Evolutionary conservation across 805 yeast species (phyloP), one percentile per base, ranked within the genome.

Genomic region (Candida dendrica): DNA sequence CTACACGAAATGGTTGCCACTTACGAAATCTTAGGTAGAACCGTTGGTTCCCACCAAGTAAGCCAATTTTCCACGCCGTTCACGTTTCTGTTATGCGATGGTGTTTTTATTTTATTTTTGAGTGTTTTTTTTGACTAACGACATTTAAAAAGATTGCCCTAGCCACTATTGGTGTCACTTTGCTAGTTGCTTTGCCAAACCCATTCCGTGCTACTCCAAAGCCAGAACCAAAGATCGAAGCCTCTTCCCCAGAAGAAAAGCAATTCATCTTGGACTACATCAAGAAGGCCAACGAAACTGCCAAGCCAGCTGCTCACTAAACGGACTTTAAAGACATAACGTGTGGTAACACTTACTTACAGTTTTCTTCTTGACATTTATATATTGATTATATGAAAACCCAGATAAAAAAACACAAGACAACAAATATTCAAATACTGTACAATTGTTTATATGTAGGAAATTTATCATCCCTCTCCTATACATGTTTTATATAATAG

Each of bases 181-280:
- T 75, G 33, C 71, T 79, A 37, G 64, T 79, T 42, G 79, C 75
- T 46, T 63, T 72, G 38, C 93, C 93, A 61, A 84, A 86, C 64
- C 87, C 90, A 64, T 80, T 65, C 42, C 54, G 63, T 9, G 31
- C 53, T 10, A 17, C 49, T 18, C 46, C 47, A 42, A 49, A 39
- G 66, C 79, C 20, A 71, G 75, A 50, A 71, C 75, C 82, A 55
- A 70, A 74, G 47, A 75, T 88, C 63, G 76, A 78, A 50, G 95
- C 95, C 50, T 65, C 79, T 43, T 76, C 89, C 39, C 79, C 88
- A 53, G 97, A 88, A 59, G 97, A 90, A 71, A 95, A 86, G 65
- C 80, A 83, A 64, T 90, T 84, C 71, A 82, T 90, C 58, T 22
- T 34, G 62, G 84, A 80, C 56, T 89, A 77, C 73, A 71, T 79